Evolutionary conservation across 352 stramenopile genomes (phyloP).

Genomic region (Globisporangium cylindrosporum): DNA sequence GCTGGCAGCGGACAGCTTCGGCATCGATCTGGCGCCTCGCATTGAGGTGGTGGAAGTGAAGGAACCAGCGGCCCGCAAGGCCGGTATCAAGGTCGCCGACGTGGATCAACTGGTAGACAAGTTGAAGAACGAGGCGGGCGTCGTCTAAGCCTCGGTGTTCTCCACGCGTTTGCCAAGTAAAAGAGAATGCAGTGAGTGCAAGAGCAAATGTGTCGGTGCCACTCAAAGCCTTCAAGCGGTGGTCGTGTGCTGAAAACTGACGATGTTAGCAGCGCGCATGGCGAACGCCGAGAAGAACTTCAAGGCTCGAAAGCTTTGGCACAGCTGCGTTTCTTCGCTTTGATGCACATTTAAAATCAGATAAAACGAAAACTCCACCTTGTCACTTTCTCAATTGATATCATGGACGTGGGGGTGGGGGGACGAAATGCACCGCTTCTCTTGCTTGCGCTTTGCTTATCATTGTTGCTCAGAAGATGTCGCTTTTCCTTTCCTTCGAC

Average conservation of each 20-base stretch:
- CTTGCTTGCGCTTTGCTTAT: not conserved
- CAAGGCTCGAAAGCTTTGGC: no score
- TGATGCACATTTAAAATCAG: not conserved
- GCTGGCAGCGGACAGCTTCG: conserved; percentile 64
- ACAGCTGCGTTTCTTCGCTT: not conserved
- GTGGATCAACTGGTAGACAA: conserved; percentile 96
- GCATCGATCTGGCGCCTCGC: conserved; percentile 68
- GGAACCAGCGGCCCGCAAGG: conserved; percentile 91
- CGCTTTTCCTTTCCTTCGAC: no score
- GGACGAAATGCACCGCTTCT: not conserved
- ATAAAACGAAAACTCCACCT: not conserved
- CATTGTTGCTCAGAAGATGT: no score
- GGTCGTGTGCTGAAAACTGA: not conserved
- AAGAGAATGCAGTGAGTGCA: not conserved
- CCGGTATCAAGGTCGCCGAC: conserved; percentile 93
- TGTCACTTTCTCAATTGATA: not conserved
- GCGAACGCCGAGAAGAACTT: not conserved
- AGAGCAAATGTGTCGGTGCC: not conserved
- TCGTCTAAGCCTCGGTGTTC: conserved; percentile 60
- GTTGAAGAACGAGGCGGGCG: conserved; percentile 93
- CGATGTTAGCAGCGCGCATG: not conserved
- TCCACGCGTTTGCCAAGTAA: conserved; percentile 1
- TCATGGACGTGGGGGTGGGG: not conserved
- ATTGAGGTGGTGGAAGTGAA: conserved; percentile 86
- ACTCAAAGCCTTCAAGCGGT: not conserved